Conservation (phyloP, 208 protist species). For the Leptomonas seymouri region DNA sequence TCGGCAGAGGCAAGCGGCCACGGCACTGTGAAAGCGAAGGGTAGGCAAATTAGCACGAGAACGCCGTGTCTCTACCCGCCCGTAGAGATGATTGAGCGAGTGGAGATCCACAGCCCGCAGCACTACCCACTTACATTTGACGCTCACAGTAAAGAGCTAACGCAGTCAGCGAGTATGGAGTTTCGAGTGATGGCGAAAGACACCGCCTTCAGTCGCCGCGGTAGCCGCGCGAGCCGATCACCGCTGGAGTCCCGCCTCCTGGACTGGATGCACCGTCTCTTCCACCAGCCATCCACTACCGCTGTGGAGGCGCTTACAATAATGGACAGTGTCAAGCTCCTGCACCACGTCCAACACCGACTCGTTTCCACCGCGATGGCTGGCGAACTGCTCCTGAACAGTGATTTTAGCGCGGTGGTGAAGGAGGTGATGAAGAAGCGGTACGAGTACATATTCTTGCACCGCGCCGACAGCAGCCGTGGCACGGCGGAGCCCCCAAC, state of each 20-base stretch:
- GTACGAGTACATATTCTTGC: conserved; percentile 54
- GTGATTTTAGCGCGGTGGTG: conserved; percentile 57
- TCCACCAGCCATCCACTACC: conserved; percentile 38
- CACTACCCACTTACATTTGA: conserved; percentile 61
- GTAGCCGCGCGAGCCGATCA: not conserved
- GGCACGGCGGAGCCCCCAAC: not conserved
- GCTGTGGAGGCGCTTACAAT: conserved; percentile 47
- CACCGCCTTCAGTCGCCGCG: conserved; percentile 1
- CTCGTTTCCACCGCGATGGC: conserved; percentile 1
- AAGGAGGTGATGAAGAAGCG: conserved; percentile 46
- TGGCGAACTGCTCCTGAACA: conserved; percentile 44
- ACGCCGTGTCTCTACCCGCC: conserved; percentile 82
- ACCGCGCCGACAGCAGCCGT: conserved; percentile 1
- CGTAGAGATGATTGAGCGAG: conserved; percentile 59
- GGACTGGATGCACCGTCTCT: conserved; percentile 64
- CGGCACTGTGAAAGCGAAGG: not conserved
- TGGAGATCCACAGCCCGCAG: conserved; percentile 67
- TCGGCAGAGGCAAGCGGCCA: not conserved
- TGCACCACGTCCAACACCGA: conserved; percentile 22
- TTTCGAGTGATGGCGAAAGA: conserved; percentile 32
- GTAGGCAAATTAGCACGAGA: conserved; percentile 50
- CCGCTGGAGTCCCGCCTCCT: conserved; percentile 54
- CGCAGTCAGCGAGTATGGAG: conserved; percentile 18
- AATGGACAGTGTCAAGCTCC: conserved; percentile 63
- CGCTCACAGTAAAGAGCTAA: conserved; percentile 17